Percentiles rank a stretch among this genome's conserved stretches.
Evolutionary conservation across 2,329 filamentous ascomycete species (phyloP).

Genomic region (Fusarium burgessii): DNA sequence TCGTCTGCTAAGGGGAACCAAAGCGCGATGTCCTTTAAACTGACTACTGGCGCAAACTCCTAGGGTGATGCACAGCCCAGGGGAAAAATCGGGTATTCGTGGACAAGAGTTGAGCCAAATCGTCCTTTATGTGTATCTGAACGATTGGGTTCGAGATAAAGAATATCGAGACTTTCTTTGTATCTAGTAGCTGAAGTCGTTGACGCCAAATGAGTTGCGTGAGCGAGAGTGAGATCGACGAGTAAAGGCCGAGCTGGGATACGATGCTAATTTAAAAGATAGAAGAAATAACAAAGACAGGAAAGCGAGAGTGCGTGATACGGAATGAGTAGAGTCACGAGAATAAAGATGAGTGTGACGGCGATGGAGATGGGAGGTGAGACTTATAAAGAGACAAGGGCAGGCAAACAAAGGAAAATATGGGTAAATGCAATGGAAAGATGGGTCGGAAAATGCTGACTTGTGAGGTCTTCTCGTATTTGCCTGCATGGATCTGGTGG

Average conservation of each 20-base stretch:
- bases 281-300: constrained; percentile 4
- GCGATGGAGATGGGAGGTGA: constrained; percentile 16
- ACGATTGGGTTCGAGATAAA: constrained; percentile 9
- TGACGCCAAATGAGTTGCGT: constrained; percentile 27
- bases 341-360: constrained; percentile 20
- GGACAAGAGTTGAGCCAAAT: constrained; percentile 4
- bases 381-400: constrained; percentile 38
- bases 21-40: constrained; percentile 12
- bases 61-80: constrained; percentile 4
- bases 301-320: constrained; percentile 29
- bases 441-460: constrained; percentile 26
- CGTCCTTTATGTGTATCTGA: constrained; percentile 8
- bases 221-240: constrained; percentile 36
- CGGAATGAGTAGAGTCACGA: constrained; percentile 24
- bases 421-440: constrained; percentile 19
- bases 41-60: constrained; percentile 10
- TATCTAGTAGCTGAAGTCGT: constrained; percentile 10
- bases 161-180: constrained; percentile 2
- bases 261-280: constrained; percentile 21
- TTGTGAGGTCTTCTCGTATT: constrained; percentile 32
- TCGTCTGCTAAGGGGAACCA: constrained; percentile 3
- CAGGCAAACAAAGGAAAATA: constrained; percentile 22
- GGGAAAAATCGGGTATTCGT: constrained; percentile 4
- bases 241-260: constrained; percentile 11
- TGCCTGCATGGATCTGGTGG: constrained; percentile 13